A percentile compares a stretch with the other conserved stretches of the same genome.
phyloP scores from a whole-genome alignment of 1,284 basidiomycete genomes.

The Hortiboletus rubellus region DNA sequence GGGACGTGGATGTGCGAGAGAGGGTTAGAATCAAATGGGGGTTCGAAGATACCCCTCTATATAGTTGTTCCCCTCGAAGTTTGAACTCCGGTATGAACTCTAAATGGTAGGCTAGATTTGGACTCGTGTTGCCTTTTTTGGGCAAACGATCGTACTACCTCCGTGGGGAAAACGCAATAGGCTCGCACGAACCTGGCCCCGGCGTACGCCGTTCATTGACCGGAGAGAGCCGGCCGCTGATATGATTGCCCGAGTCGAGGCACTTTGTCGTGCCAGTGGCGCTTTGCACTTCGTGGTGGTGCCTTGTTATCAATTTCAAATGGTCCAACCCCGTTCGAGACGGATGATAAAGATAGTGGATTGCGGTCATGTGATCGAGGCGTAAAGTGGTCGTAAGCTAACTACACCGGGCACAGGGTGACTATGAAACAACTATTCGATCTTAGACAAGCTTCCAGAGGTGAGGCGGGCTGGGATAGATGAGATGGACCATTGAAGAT shows the following conservation, averaged over 20 bases:
- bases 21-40: slow-evolving; percentile 32
- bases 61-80: slow-evolving; percentile 46
- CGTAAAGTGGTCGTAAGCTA: slow-evolving; percentile 27
- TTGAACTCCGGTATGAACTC: slow-evolving; percentile 51
- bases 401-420: slow-evolving; percentile 18
- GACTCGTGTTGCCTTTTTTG: slow-evolving; percentile 25
- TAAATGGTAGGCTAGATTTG: slow-evolving; percentile 26
- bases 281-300: background rate
- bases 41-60: slow-evolving; percentile 40
- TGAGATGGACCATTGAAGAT: slow-evolving; percentile 10
- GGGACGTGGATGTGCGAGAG: slow-evolving; percentile 43
- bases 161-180: slow-evolving; percentile 9
- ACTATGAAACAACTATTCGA: slow-evolving; percentile 31
- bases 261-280: slow-evolving; percentile 7
- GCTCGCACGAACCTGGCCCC: background rate
- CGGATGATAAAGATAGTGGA: slow-evolving; percentile 8
- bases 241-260: background rate
- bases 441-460: slow-evolving; percentile 1
- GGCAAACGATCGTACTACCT: slow-evolving; percentile 18
- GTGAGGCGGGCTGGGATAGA: background rate
- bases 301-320: slow-evolving; percentile 32
- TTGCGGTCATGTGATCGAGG: slow-evolving; percentile 19
- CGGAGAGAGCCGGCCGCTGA: background rate
- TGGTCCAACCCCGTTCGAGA: slow-evolving; percentile 13
- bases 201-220: background rate